A percentile compares a stretch with the other conserved stretches of the same genome.
phyloP scores from a whole-genome alignment of 345 rosid species.

The Arabis hirsuta region DNA sequence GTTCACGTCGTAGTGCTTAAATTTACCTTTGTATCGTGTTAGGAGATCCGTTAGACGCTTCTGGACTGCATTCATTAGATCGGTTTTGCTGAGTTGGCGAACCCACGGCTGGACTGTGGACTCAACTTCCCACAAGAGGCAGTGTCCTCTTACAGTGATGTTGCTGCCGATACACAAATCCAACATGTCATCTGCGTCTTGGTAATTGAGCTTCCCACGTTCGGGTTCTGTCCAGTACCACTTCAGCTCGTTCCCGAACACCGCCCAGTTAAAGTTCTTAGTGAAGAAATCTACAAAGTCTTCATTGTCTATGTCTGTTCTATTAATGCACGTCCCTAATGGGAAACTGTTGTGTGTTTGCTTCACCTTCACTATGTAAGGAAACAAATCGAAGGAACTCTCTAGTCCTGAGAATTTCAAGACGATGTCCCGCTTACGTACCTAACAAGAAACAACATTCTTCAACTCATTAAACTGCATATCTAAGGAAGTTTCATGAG shows the following conservation, averaged over 20 bases:
- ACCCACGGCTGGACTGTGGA: constrained; percentile 56
- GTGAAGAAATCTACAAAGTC: constrained; percentile 72
- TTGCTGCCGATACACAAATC: constrained; percentile 63
- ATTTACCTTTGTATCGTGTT: constrained; percentile 68
- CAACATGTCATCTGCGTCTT: constrained; percentile 85
- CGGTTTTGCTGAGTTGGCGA: constrained; percentile 46
- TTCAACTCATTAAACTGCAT: constrained; percentile 7
- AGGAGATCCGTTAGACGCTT: constrained; percentile 51
- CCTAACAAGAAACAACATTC: constrained; percentile 50
- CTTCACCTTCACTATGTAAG: constrained; percentile 56
- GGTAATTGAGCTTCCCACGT: constrained; percentile 74
- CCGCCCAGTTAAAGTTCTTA: constrained; percentile 85
- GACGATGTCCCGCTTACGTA: constrained; percentile 78
- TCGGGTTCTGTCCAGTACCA: constrained; percentile 89
- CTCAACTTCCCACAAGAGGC: constrained; percentile 62
- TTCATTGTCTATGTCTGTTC: constrained; percentile 79
- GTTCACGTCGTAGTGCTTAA: constrained; percentile 76
- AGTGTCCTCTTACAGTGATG: constrained; percentile 62
- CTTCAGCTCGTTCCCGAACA: constrained; percentile 88
- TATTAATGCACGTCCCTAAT: constrained; percentile 76
- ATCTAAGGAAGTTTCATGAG: background rate
- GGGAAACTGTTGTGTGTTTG: constrained; percentile 85
- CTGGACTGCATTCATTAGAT: constrained; percentile 47
- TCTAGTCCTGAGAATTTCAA: constrained; percentile 61
- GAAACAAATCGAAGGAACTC: constrained; percentile 40